These are phyloP conservation scores for Oropetium thomaeum DNA, from an alignment of 176 grass and related monocot species.

Conservation along the genomic window DNA sequence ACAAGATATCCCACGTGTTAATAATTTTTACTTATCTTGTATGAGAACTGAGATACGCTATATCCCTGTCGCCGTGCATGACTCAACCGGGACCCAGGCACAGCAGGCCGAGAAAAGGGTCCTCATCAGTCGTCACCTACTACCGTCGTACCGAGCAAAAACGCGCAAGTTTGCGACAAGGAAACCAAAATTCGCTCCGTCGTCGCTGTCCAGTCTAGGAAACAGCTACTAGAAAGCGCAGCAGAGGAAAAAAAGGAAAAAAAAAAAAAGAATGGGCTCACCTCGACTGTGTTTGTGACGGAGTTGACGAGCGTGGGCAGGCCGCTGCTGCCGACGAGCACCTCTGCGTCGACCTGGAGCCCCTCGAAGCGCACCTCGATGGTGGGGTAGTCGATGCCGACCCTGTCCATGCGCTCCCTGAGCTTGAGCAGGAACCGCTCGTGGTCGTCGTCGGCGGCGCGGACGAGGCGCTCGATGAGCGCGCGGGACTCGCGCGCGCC, in stretches of 20 bases:
- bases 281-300: conserved; percentile 70
- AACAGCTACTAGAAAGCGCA: too few species aligned
- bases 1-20: background rate
- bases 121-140: background rate
- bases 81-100: background rate
- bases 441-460: conserved; percentile 73
- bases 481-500: conserved; percentile 52
- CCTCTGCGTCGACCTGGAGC: conserved; percentile 48
- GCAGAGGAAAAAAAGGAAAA: too few species aligned
- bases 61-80: background rate
- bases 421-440: conserved; percentile 80
- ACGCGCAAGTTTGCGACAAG: background rate
- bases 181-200: background rate
- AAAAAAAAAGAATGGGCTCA: background rate
- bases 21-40: background rate
- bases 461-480: conserved; percentile 62
- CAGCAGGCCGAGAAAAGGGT: background rate
- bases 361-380: conserved; percentile 78
- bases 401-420: conserved; percentile 70
- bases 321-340: conserved; percentile 57
- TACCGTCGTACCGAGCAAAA: background rate
- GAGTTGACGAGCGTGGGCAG: conserved; percentile 73
- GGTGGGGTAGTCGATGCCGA: conserved; percentile 70
- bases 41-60: background rate
- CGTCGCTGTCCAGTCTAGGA: background rate